These are phyloP conservation scores for Kwoniella dendrophila DNA, from an alignment of 768 basidiomycete genomes.

Conservation along the genomic window DNA sequence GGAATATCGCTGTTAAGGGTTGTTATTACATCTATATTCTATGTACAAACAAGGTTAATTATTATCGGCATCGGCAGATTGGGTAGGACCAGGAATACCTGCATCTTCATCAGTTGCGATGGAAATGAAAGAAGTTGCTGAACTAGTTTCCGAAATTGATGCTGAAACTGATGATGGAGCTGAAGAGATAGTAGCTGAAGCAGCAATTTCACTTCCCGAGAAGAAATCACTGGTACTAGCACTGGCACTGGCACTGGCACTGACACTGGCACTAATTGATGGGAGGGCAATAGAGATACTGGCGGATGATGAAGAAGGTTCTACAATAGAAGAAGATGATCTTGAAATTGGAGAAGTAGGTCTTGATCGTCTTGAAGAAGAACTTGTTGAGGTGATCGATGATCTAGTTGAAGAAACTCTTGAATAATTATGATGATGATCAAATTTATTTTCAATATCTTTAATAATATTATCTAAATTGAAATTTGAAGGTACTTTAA, in stretches of 20 bases:
- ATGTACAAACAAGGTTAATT: no score
- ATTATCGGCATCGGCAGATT: no score
- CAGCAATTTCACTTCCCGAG: no score
- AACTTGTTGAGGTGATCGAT: background rate
- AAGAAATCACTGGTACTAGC: no score
- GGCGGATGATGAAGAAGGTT: background rate
- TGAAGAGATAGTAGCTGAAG: no score
- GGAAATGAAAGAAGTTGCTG: background rate
- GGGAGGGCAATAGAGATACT: background rate
- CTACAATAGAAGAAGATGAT: background rate
- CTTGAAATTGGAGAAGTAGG: background rate
- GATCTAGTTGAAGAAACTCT: conserved; percentile 1
- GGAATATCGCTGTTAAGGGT: no score
- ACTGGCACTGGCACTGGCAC: conserved; percentile 5
- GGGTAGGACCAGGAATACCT: background rate
- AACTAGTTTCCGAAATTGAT: no score
- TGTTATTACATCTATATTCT: no score
- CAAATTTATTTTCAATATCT: background rate
- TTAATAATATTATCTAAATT: conserved; percentile 2
- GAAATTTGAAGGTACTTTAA: background rate
- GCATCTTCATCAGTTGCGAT: background rate
- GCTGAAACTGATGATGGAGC: no score
- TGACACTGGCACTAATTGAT: background rate
- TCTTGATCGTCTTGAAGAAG: no score
- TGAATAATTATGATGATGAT: background rate